Conservation (phyloP, 1,284 basidiomycete genomes). For the Trichosporon faecale region DNA sequence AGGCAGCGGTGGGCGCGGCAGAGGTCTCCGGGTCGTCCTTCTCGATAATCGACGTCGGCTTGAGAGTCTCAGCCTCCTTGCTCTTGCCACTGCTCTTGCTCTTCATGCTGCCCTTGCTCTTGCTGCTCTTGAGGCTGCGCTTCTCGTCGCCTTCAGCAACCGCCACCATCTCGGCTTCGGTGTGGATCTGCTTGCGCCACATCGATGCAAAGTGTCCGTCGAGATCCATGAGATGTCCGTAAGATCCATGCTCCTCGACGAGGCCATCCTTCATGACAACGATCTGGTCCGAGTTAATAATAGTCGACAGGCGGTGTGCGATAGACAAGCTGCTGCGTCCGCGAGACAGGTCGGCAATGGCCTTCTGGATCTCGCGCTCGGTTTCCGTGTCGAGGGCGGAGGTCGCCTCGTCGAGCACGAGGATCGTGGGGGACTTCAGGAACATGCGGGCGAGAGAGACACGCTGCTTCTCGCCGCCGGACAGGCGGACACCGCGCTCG, state of each 20-base stretch:
- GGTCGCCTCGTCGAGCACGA: conserved; percentile 97
- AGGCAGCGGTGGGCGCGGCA: not conserved
- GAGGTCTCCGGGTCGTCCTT: not conserved
- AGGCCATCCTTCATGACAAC: conserved; percentile 81
- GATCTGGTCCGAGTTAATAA: conserved; percentile 65
- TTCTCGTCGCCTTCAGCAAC: conserved; percentile 17
- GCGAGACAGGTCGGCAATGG: conserved; percentile 62
- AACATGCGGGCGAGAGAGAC: conserved; percentile 88
- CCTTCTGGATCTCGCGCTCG: conserved; percentile 57
- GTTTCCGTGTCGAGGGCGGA: conserved; percentile 92
- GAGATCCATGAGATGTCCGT: conserved; percentile 69
- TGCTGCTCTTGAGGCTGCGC: conserved; percentile 10
- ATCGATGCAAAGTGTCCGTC: conserved; percentile 52
- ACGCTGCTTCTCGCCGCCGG: conserved; percentile 90
- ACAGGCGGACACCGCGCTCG: conserved; percentile 94
- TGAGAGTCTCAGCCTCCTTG: not conserved
- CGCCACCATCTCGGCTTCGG: conserved; percentile 44
- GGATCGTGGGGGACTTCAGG: conserved; percentile 86
- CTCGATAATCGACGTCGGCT: not conserved
- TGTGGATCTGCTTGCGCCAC: conserved; percentile 51
- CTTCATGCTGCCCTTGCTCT: conserved; percentile 2
- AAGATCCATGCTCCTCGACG: conserved; percentile 82
- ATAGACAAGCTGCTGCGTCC: conserved; percentile 91
- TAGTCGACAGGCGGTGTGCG: conserved; percentile 61
- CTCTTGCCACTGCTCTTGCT: not conserved